Evolutionary conservation across 805 yeast genomes (phyloP).

Genomic region (Sugiyamaella marilandica): DNA sequence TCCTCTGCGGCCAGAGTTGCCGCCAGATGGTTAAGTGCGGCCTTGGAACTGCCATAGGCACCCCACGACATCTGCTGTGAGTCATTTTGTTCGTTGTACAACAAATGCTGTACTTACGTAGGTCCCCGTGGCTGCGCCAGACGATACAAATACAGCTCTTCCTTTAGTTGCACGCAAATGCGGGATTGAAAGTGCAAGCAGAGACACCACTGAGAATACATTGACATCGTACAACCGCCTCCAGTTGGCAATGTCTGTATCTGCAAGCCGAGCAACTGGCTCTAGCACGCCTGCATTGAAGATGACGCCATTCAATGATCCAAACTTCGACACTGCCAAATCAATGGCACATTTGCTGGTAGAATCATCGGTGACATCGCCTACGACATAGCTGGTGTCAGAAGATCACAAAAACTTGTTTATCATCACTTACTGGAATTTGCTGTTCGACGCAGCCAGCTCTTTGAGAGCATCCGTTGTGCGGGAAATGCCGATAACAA

Average conservation of each 20-base stretch:
- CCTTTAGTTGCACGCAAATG: slow-evolving; percentile 54
- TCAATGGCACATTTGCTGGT: slow-evolving; percentile 38
- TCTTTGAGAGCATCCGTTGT: slow-evolving; percentile 44
- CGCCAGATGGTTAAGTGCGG: slow-evolving; percentile 79
- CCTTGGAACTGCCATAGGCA: slow-evolving; percentile 88
- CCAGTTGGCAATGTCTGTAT: slow-evolving; percentile 58
- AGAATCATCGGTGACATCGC: slow-evolving; percentile 47
- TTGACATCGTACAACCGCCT: slow-evolving; percentile 65
- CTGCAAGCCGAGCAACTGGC: slow-evolving; percentile 56
- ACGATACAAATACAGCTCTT: slow-evolving; percentile 70
- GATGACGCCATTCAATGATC: slow-evolving; percentile 49
- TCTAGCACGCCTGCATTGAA: slow-evolving; percentile 75
- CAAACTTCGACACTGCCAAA: slow-evolving; percentile 43
- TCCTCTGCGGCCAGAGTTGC: slow-evolving; percentile 66
- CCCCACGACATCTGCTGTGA: slow-evolving; percentile 65
- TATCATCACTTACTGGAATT: slow-evolving; percentile 16
- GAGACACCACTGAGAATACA: slow-evolving; percentile 64
- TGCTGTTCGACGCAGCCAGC: slow-evolving; percentile 37
- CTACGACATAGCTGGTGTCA: slow-evolving; percentile 35
- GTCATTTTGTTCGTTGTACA: background rate
- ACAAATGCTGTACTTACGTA: slow-evolving; percentile 30
- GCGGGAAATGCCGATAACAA: slow-evolving; percentile 71
- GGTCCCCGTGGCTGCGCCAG: slow-evolving; percentile 74
- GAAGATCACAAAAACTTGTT: background rate
- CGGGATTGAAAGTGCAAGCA: slow-evolving; percentile 54